Evolutionary conservation across 495 filamentous ascomycete genomes (phyloP), one percentile per base, ranked within the genome.

Genomic region (Penicillium chermesinum): DNA sequence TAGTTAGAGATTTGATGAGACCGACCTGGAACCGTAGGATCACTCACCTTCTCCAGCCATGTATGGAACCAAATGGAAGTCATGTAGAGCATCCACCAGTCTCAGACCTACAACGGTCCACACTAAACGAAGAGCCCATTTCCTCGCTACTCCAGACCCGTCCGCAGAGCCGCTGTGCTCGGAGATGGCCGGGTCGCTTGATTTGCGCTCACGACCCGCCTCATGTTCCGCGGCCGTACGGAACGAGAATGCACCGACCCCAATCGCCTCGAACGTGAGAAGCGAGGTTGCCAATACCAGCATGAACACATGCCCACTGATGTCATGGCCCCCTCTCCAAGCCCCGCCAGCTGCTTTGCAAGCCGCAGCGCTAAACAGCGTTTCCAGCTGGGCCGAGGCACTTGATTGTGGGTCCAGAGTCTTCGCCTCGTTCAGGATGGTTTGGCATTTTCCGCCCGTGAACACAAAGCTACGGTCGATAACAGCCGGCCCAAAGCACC

Each of bases 61-160:
- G 93, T 96, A 64, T 98, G 93, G 49, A 98, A 98, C 72, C 90
- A 96, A 37, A 89, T 86, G 9, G 91, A 89, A 35, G 93, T 98
- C 93, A 98, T 98, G 40, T 96, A 74, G 65, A 96, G 65, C 91
- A 97, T 97, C 86, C 89, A 96, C 78, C 80, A 84, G 49, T 81
- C n/a, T 84, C 59, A 96, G 54, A 4, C 67, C 81, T 14, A 64
- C 57, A 39, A 77, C 68, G n/a, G 49, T 58, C 54, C 59, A 70
- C 45, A 62, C 78, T 63, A 62, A 64, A 61, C 55, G 84, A 59
- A 53, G 81, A 61, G 36, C 58, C 78, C 61, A 80, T 54, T 58
- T 78, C 20, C 72, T 67, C 49, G 49, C 60, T 35, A 70, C 46
- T 5, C 72, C 53, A 15, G 16, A 30, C 4, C 34, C 14, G 27